Base-by-base conservation (phyloP, 2,329 filamentous ascomycete species). In the Penicillium sp. region DNA sequence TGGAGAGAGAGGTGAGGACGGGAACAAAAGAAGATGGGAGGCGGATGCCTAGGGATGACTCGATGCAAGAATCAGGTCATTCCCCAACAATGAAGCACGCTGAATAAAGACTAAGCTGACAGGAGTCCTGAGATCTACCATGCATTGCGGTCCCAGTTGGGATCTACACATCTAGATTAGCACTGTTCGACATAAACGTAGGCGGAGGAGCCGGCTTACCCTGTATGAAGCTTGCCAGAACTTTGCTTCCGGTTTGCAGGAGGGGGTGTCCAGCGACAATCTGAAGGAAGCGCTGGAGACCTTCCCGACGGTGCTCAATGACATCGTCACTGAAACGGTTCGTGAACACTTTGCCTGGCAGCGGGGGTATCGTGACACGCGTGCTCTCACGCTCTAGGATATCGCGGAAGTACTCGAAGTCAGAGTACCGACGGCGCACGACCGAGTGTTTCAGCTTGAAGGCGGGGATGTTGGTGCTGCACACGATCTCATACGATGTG, bases 341-440 rank as follows among this genome's bases (percentile, higher is more conserved):
- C 48, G 93, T 96, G 67, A 97, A 97, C 52, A 99, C 94, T 77
- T 97, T 99, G 48, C 94, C 94, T 0, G 94, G 94, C 60, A 99
- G 79, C 5, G 94, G 93, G 0, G 94, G 94, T 69, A 99, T 99
- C 21, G 92, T 96, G 54, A 99, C 94, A 61, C 93, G 85, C 54
- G 92, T 92, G 66, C 86, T 90, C 78, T 99, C 94, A 65, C 94
- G 88, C 83, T 99, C 94, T 56, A 99, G 85, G 60, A 97, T 96
- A 75, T 99, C 94, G 71, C 94, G 90, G 76, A 99, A 99, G 78
- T 96, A 93, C 79, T 99, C 94, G 74, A 99, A 99, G 76, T 99
- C 94, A 53, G 89, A 94, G 81, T 99, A 99, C 48, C 94, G 90
- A 59, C 94, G 87, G 64, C 92, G 91, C 58, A 99, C 94, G 64